Evolutionary conservation across 208 protist genomes (phyloP).

Genomic region (Trypanosoma caninum): DNA sequence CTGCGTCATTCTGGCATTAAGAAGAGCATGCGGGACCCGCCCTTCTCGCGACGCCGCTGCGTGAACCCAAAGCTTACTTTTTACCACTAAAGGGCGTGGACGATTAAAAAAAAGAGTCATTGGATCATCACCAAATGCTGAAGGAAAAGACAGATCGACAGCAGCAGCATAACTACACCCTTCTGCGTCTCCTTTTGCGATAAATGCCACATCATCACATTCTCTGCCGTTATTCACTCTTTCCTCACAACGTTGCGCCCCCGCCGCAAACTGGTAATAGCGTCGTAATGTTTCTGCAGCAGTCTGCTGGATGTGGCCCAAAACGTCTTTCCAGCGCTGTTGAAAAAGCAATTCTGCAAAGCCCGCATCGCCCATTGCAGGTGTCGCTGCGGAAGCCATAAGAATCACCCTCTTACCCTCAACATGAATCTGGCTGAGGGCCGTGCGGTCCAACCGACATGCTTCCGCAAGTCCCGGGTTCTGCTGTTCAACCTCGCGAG

Average conservation of each 20-base stretch:
- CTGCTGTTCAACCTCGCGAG: slow-evolving; percentile 26
- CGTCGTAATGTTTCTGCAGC: background rate
- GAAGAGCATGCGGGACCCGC: slow-evolving; percentile 2
- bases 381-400: background rate
- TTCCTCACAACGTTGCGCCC: background rate
- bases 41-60: slow-evolving; percentile 4
- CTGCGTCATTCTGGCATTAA: slow-evolving; percentile 5
- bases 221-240: background rate
- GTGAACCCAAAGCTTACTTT: slow-evolving; percentile 23
- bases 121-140: background rate
- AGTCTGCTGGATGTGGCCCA: slow-evolving; percentile 2
- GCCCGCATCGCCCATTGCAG: background rate
- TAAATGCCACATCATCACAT: background rate
- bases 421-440: slow-evolving; percentile 15
- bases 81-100: slow-evolving; percentile 18
- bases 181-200: background rate
- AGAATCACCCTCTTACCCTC: slow-evolving; percentile 25
- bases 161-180: background rate
- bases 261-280: background rate
- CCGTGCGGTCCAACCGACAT: slow-evolving; percentile 30
- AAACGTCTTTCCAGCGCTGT: slow-evolving; percentile 21
- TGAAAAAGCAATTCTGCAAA: slow-evolving; percentile 27
- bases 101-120: slow-evolving; percentile 15
- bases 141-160: background rate
- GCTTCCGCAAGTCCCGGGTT: slow-evolving; percentile 18